phyloP scores from a whole-genome alignment of 2,329 filamentous ascomycete genomes.

The Keithomyces neogunnii region DNA sequence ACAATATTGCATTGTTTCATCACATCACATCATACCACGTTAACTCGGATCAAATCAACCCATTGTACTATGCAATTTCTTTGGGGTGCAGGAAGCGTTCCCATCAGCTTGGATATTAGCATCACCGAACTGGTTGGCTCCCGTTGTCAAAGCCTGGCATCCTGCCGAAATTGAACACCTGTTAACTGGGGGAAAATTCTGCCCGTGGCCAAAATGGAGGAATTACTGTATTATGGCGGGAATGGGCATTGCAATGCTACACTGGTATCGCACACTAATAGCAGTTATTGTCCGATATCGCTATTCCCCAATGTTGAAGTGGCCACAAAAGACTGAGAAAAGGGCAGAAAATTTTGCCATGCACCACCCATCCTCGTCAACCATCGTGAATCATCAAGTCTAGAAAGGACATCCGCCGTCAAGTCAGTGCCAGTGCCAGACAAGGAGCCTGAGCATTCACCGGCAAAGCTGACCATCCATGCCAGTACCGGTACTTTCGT shows the following conservation, averaged over 20 bases:
- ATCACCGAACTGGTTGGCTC: too few species aligned
- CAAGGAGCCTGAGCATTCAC: background rate
- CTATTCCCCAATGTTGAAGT: background rate
- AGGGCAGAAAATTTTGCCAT: background rate
- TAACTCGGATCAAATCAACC: background rate
- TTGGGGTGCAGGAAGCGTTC: too few species aligned
- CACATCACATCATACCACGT: background rate
- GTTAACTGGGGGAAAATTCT: too few species aligned
- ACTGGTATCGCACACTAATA: background rate
- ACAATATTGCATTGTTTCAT: background rate
- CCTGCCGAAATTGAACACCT: too few species aligned
- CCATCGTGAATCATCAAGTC: background rate
- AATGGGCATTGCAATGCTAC: background rate
- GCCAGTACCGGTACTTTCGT: constrained; percentile 2
- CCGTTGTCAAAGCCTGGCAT: too few species aligned
- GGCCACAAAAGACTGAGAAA: too few species aligned
- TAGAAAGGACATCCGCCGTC: background rate
- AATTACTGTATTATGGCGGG: too few species aligned
- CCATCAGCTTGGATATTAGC: too few species aligned
- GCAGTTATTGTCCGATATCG: background rate
- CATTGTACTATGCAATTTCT: too few species aligned
- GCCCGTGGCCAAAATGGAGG: too few species aligned
- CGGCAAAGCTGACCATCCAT: background rate
- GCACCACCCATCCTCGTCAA: background rate
- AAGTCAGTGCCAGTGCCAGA: background rate